Conservation (phyloP, 257 asterid species). For the Eucommia ulmoides region DNA sequence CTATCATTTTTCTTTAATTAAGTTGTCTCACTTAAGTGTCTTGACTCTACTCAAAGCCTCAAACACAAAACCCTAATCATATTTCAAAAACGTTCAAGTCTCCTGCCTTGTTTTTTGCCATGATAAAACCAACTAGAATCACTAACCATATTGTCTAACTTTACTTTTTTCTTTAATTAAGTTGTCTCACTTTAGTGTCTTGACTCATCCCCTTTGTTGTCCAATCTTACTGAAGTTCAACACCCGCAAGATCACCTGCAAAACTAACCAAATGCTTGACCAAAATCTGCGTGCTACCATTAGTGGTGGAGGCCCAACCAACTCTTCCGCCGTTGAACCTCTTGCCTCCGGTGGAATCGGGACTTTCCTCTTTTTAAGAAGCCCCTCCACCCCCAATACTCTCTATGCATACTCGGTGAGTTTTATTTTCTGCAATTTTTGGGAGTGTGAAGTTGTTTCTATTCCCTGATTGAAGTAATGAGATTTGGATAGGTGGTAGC, state of each 20-base stretch:
- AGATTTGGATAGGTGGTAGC: too few relatives aligned
- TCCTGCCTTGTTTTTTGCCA: too few relatives aligned
- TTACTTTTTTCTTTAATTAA: too few relatives aligned
- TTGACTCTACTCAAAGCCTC: too few relatives aligned
- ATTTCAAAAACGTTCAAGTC: too few relatives aligned
- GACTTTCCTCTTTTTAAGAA: constrained; percentile 73
- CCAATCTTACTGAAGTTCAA: constrained; percentile 11
- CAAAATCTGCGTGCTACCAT: constrained; percentile 56
- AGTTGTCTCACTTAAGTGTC: too few relatives aligned
- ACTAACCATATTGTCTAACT: too few relatives aligned
- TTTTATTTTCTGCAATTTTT: constrained; percentile 52
- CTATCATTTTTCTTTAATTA: too few relatives aligned
- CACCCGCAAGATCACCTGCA: constrained; percentile 14
- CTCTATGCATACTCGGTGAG: constrained; percentile 78
- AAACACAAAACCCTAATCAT: too few relatives aligned
- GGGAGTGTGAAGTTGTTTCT: constrained; percentile 58
- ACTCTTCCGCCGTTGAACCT: constrained; percentile 80
- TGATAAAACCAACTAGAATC: too few relatives aligned
- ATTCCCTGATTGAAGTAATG: too few relatives aligned
- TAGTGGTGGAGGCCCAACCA: constrained; percentile 82
- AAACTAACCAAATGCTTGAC: not conserved
- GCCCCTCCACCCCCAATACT: constrained; percentile 62
- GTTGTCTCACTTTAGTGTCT: too few relatives aligned
- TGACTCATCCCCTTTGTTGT: constrained; percentile 25
- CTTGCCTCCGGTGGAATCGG: constrained; percentile 66